phyloP scores from a whole-genome alignment of 768 basidiomycete species.

The Suillus spraguei region DNA sequence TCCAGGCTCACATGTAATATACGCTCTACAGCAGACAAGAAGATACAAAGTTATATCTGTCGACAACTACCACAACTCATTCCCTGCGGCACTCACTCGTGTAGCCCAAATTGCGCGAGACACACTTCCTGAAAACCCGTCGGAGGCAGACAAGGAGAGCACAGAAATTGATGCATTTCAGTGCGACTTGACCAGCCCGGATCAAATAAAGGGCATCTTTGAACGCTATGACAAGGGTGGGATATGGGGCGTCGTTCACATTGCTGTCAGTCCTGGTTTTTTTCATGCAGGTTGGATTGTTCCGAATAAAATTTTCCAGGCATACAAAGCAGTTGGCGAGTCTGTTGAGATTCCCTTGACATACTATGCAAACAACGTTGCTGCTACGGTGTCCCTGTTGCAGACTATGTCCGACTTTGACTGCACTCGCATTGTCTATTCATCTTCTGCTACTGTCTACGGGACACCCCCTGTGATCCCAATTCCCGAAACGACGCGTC shows the following conservation, averaged over 20 bases:
- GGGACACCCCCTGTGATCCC: conserved; percentile 91
- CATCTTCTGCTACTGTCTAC: conserved; percentile 97
- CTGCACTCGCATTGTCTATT: conserved; percentile 90
- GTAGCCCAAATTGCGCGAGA: conserved; percentile 80
- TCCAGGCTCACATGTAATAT: conserved; percentile 92
- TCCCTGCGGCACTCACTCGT: conserved; percentile 69
- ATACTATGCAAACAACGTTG: conserved; percentile 95
- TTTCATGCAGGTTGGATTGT: neutral
- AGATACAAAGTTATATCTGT: conserved; percentile 92
- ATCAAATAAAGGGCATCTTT: conserved; percentile 78
- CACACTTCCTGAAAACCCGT: conserved; percentile 66
- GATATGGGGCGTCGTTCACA: conserved; percentile 96
- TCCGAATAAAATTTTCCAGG: conserved; percentile 46
- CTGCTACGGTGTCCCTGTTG: conserved; percentile 82
- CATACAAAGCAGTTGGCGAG: conserved; percentile 98
- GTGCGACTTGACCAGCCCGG: conserved; percentile 75
- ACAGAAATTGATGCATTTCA: conserved; percentile 68
- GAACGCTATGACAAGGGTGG: conserved; percentile 84
- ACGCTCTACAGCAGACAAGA: conserved; percentile 80
- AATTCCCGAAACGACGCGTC: conserved; percentile 88
- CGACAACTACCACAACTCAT: conserved; percentile 95
- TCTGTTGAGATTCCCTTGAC: conserved; percentile 89
- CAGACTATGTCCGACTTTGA: conserved; percentile 86
- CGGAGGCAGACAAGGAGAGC: conserved; percentile 69
- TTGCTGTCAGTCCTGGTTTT: conserved; percentile 66